Base-by-base conservation (phyloP, 305 asterid genomes). In the Solanum aculeatissimum region DNA sequence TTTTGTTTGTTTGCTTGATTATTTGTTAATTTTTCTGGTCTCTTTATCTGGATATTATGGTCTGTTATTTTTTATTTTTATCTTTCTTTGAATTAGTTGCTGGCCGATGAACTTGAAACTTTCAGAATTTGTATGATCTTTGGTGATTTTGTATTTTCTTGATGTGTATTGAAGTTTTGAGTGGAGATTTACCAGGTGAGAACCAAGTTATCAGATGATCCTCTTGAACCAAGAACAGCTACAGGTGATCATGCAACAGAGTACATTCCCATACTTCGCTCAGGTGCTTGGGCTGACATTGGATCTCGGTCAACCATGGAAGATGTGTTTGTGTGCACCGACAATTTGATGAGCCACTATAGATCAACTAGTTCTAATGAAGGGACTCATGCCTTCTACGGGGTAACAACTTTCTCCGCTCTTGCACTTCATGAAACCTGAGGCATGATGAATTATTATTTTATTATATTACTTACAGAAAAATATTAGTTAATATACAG, bases 281-380 rank as follows among this genome's bases (percentile, higher is more conserved):
- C 98, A 11, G 99, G 99, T 23, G 98, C 94, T 15, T 95, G 98
- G 95, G 85, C 96, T 12, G 98, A 95, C 86, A 90, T 93, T 54
- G 99, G 98, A 81, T 88, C 89, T 83, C 99, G 98, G 83, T 83
- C 97, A 35, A 85, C 87, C 88, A 97, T 97, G 99, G 99, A 97
- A 90, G 98, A 97, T 86, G 98, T 87, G 45, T 91, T 86, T 85
- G 90, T 93, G 78, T 92, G 98, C 80, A 88, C 95, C 4, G 98
- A 97, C 89, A 91, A 92, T 88, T 87, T 97, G 88, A 83, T 87
- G 87, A 89, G 81, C 87, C 91, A 91, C 42, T 94, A 87, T 70
- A 94, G 94, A 38, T 79, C 88, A 47, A 83, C 88, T 83, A 66
- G 51, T 80, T 69, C 89, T 13, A 72, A 72, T 80, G 88, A 90